Evolutionary conservation across 768 basidiomycete species (phyloP).

Genomic region (Panaeolus cyanescens): DNA sequence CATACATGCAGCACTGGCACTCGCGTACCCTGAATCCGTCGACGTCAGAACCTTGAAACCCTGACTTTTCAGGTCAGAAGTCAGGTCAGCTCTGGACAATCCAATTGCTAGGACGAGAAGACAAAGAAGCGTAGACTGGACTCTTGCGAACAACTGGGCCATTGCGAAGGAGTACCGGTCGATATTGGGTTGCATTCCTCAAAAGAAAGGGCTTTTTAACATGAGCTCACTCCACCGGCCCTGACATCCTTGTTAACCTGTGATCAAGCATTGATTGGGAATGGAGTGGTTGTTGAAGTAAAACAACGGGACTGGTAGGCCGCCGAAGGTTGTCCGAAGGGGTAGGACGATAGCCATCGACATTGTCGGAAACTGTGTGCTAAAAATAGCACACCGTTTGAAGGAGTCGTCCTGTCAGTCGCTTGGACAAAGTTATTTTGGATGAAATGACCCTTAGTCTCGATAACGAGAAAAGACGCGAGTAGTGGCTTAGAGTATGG

Average conservation of each 20-base stretch:
- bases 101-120: background rate
- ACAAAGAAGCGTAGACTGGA: background rate
- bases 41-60: slow-evolving; percentile 22
- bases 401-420: too few species aligned
- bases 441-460: too few species aligned
- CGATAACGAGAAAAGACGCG: too few species aligned
- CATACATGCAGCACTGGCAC: slow-evolving; percentile 27
- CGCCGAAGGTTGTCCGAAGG: background rate
- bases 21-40: slow-evolving; percentile 17
- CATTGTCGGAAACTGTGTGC: background rate
- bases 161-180: background rate
- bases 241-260: too few species aligned
- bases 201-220: too few species aligned
- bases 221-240: too few species aligned
- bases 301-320: background rate
- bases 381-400: background rate
- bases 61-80: slow-evolving; percentile 19
- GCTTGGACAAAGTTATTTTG: too few species aligned
- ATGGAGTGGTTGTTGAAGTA: too few species aligned
- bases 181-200: too few species aligned
- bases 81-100: background rate
- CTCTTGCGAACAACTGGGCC: background rate
- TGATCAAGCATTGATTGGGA: too few species aligned
- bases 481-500: too few species aligned
- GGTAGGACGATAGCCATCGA: background rate